Conservation (phyloP, 1,284 basidiomycete genomes). For the Waitea zeae region DNA sequence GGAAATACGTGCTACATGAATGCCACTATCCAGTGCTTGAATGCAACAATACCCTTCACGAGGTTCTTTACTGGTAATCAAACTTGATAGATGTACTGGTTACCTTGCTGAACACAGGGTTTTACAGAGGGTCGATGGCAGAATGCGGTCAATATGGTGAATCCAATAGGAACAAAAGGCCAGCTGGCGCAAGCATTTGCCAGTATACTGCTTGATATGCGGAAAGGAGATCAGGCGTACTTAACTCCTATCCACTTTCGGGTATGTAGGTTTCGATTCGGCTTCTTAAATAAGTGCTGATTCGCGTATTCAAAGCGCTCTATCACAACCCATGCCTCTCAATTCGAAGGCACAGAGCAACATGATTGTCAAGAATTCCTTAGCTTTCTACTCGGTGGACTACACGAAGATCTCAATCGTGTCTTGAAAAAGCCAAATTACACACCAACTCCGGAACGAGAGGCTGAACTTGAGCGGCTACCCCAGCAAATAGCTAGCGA, state of each 20-base stretch:
- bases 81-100: conserved; percentile 5
- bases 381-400: conserved; percentile 84
- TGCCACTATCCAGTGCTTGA: conserved; percentile 90
- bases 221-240: conserved; percentile 76
- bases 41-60: conserved; percentile 81
- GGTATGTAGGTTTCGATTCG: conserved; percentile 27
- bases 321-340: conserved; percentile 73
- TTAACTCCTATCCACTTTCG: conserved; percentile 77
- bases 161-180: conserved; percentile 83
- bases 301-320: conserved; percentile 34
- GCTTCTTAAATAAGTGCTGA: background rate
- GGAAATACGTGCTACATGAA: conserved; percentile 99
- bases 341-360: conserved; percentile 85
- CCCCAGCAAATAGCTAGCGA: conserved; percentile 85
- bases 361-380: conserved; percentile 98
- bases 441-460: conserved; percentile 67
- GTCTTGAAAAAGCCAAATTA: conserved; percentile 63
- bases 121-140: conserved; percentile 71
- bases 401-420: conserved; percentile 94
- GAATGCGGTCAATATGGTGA: conserved; percentile 74
- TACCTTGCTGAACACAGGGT: too few species aligned
- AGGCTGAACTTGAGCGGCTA: conserved; percentile 75
- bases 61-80: conserved; percentile 70
- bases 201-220: conserved; percentile 71
- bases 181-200: conserved; percentile 74